Evolutionary conservation across 192 early-diverging fungal genomes (phyloP).

Genomic region (Chytriomyces hyalinus): DNA sequence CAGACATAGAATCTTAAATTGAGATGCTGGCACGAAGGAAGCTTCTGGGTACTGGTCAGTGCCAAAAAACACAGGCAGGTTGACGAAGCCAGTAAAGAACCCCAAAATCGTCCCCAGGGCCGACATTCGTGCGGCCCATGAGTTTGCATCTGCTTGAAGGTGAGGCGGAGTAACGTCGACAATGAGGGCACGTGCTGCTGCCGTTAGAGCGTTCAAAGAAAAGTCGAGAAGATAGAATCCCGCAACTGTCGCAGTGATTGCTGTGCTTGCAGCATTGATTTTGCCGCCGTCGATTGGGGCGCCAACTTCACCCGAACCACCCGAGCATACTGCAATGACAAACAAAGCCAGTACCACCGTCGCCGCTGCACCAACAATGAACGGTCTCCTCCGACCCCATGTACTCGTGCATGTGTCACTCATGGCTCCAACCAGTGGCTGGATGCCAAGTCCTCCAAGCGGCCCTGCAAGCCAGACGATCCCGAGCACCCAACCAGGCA

Average conservation of each 20-base stretch:
- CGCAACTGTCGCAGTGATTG: slow-evolving; percentile 74
- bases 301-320: too few relatives aligned
- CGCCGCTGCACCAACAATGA: slow-evolving; percentile 62
- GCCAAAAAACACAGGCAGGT: slow-evolving; percentile 66
- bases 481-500: slow-evolving; percentile 81
- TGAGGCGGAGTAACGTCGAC: slow-evolving; percentile 79
- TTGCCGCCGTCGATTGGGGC: too few relatives aligned
- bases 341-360: not conserved
- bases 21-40: slow-evolving; percentile 71
- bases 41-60: not conserved
- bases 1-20: slow-evolving; percentile 81
- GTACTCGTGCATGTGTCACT: slow-evolving; percentile 76
- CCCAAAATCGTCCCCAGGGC: slow-evolving; percentile 82
- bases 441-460: slow-evolving; percentile 69
- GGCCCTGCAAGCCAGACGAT: slow-evolving; percentile 95
- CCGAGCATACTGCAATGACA: too few relatives aligned
- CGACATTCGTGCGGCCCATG: slow-evolving; percentile 84
- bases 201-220: slow-evolving; percentile 88
- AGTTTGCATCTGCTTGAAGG: slow-evolving; percentile 82
- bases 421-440: slow-evolving; percentile 81
- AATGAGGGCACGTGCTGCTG: slow-evolving; percentile 81
- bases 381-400: slow-evolving; percentile 84
- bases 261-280: too few relatives aligned
- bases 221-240: slow-evolving; percentile 94
- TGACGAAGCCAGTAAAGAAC: slow-evolving; percentile 84